Evolutionary conservation across 2,329 filamentous ascomycete species (phyloP).

Genomic region (Neonectria sp.): DNA sequence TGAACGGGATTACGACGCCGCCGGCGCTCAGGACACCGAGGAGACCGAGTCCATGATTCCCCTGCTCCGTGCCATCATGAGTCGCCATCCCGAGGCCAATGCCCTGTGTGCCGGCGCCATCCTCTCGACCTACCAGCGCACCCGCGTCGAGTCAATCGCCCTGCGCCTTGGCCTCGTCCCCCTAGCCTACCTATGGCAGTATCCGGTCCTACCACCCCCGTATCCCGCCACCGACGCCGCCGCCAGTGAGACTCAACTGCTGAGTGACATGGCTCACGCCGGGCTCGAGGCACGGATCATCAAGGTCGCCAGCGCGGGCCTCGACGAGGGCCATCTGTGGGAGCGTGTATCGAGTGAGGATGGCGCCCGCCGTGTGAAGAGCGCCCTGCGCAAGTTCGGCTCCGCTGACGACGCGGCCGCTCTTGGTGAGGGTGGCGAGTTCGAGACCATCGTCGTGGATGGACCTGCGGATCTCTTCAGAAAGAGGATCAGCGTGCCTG

Average conservation of each 20-base stretch:
- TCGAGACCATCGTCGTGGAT: slow-evolving; percentile 91
- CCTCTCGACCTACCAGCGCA: slow-evolving; percentile 94
- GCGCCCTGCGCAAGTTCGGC: slow-evolving; percentile 77
- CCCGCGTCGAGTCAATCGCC: slow-evolving; percentile 93
- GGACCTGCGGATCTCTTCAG: slow-evolving; percentile 83
- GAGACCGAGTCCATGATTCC: slow-evolving; percentile 91
- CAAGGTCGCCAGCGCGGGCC: slow-evolving; percentile 92
- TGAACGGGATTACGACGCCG: slow-evolving; percentile 76
- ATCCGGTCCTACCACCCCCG: slow-evolving; percentile 76
- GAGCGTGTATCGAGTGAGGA: slow-evolving; percentile 76
- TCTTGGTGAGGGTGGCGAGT: slow-evolving; percentile 94
- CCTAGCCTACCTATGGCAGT: slow-evolving; percentile 94
- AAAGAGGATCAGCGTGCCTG: slow-evolving; percentile 75
- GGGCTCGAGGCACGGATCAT: slow-evolving; percentile 92
- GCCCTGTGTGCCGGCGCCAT: slow-evolving; percentile 94
- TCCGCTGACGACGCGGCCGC: slow-evolving; percentile 75
- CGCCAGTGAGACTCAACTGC: slow-evolving; percentile 68
- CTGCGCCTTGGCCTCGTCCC: slow-evolving; percentile 86
- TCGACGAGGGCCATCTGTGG: slow-evolving; percentile 88
- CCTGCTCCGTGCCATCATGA: slow-evolving; percentile 78
- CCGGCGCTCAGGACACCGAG: slow-evolving; percentile 64
- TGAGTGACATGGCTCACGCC: slow-evolving; percentile 85
- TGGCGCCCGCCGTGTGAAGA: slow-evolving; percentile 64
- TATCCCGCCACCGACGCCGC: slow-evolving; percentile 52
- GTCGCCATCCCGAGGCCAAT: slow-evolving; percentile 83